Percentiles rank a stretch among this genome's conserved stretches.
phyloP scores from a whole-genome alignment of 495 filamentous ascomycete species.

The Penicillium mononematosum region DNA sequence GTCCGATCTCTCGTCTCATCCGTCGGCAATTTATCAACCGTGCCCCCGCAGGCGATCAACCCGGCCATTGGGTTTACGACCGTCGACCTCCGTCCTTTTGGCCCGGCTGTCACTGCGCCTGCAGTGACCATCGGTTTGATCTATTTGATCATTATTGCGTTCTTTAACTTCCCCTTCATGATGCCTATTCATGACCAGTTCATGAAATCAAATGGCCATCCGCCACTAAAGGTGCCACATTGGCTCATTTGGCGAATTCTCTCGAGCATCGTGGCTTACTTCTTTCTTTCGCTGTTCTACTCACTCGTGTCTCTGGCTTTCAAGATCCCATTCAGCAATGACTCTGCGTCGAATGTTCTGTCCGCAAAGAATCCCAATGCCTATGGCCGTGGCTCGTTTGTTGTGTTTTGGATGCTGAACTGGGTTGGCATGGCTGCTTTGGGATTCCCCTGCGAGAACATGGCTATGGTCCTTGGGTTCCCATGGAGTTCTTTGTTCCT shows the following conservation, averaged over 20 bases:
- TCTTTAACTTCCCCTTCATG: conserved; percentile 71
- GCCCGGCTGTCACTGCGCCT: conserved; percentile 53
- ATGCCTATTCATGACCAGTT: conserved; percentile 64
- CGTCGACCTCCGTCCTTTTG: conserved; percentile 63
- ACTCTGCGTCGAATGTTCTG: conserved; percentile 41
- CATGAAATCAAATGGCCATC: conserved; percentile 50
- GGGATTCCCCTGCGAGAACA: conserved; percentile 70
- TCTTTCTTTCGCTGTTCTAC: conserved; percentile 67
- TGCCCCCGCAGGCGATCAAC: conserved; percentile 56
- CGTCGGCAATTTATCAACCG: conserved; percentile 31
- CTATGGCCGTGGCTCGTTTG: conserved; percentile 60
- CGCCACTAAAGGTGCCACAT: conserved; percentile 59
- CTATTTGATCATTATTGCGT: conserved; percentile 71
- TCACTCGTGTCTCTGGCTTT: conserved; percentile 65
- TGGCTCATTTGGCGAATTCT: conserved; percentile 60
- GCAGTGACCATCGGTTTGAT: conserved; percentile 66
- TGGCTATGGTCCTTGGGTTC: conserved; percentile 65
- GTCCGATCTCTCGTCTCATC: conserved; percentile 30
- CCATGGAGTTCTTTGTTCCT: conserved; percentile 70
- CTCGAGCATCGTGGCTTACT: conserved; percentile 61
- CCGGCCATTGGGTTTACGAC: conserved; percentile 62
- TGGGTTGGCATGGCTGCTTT: conserved; percentile 68
- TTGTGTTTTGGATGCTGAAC: conserved; percentile 75
- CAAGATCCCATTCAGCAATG: conserved; percentile 59
- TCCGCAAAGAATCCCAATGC: conserved; percentile 52